Evolutionary conservation across 306 rosid species (phyloP), one percentile per base, ranked within the genome.

Genomic region (Mucuna pruriens): DNA sequence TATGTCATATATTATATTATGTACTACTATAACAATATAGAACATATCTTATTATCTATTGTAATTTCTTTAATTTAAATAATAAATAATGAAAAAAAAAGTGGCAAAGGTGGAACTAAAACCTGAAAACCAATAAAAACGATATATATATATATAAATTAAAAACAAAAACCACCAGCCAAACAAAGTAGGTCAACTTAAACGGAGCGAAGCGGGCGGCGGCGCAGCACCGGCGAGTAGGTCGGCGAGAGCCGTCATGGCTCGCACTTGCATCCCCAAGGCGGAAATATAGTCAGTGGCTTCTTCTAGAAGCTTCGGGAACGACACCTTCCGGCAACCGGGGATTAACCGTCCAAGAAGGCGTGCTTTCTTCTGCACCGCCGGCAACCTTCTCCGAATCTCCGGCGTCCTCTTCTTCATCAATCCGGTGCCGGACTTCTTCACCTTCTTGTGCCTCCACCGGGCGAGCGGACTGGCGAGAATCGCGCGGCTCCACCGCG

Each of bases 401-500:
- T 46, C 88, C 65, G 86, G 79, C 60, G 79, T 61, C 16, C 68
- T 89, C 86, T 63, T 89, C 87, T 60, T 87, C 74, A 36, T 75
- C 58, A 46, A 68, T 29, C 81, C 80, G 42, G 22, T 72, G 7
- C 65, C 20, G 6, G 42, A 74, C 70, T 74, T 72, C 75, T 81
- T 85, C 23, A 68, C 89, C 88, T 84, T 90, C 77, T 61, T 83
- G n/a, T 71, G 84, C 67, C 70, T 90, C 74, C 71, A 36, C 6
- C 85, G 78, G 44, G 70, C 71, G 57, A 88, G 81, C n/a, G 91
- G 93, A 60, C 57, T 82, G 9, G 85, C 76, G 52, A 94, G 87
- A 45, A 94, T 91, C 52, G 95, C 95, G 29, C 92, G 82, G 90
- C 95, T 94, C 98, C 98, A 94, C 29, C 89, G 88, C 29, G 94